A percentile compares a stretch with the other conserved stretches of the same genome.
Evolutionary conservation across 2,329 filamentous ascomycete genomes (phyloP).

Genomic region (Claviceps purpurea): DNA sequence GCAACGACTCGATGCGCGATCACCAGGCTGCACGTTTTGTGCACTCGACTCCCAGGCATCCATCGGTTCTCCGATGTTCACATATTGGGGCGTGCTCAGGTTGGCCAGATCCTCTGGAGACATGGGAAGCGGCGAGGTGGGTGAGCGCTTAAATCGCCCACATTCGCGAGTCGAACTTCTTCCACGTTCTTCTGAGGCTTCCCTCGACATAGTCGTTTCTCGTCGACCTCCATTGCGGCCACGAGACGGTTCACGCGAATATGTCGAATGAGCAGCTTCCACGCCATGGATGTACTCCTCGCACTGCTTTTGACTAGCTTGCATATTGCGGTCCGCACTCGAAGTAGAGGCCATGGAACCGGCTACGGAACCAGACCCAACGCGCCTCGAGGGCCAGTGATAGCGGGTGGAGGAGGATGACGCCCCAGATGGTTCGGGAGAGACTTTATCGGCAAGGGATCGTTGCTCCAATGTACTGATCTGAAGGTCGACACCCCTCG

Average conservation of each 20-base stretch:
- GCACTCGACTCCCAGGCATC: slow-evolving; percentile 31
- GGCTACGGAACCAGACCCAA: slow-evolving; percentile 40
- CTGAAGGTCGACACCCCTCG: slow-evolving; percentile 52
- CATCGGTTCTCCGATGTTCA: slow-evolving; percentile 24
- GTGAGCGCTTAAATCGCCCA: slow-evolving; percentile 68
- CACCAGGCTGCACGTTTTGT: slow-evolving; percentile 20
- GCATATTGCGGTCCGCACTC: slow-evolving; percentile 35
- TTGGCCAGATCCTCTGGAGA: slow-evolving; percentile 73
- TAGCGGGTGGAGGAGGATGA: slow-evolving; percentile 43
- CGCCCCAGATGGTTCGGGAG: slow-evolving; percentile 40
- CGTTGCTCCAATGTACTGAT: slow-evolving; percentile 44
- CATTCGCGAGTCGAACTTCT: slow-evolving; percentile 52
- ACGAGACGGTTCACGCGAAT: slow-evolving; percentile 32
- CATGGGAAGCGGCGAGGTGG: slow-evolving; percentile 88
- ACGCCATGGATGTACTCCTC: slow-evolving; percentile 81
- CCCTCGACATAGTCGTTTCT: slow-evolving; percentile 39
- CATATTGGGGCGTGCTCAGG: slow-evolving; percentile 34
- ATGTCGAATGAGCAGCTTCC: slow-evolving; percentile 55
- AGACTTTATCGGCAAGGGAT: slow-evolving; percentile 38
- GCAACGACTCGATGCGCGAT: slow-evolving; percentile 36
- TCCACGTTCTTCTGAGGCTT: slow-evolving; percentile 57
- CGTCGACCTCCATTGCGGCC: slow-evolving; percentile 36
- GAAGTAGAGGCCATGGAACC: slow-evolving; percentile 45
- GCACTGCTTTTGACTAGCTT: slow-evolving; percentile 45
- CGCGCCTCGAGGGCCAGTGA: slow-evolving; percentile 40